A percentile compares a stretch with the other conserved stretches of the same genome.
Evolutionary conservation across 2,329 filamentous ascomycete species (phyloP).

Genomic region (Ascochyta rabiei): DNA sequence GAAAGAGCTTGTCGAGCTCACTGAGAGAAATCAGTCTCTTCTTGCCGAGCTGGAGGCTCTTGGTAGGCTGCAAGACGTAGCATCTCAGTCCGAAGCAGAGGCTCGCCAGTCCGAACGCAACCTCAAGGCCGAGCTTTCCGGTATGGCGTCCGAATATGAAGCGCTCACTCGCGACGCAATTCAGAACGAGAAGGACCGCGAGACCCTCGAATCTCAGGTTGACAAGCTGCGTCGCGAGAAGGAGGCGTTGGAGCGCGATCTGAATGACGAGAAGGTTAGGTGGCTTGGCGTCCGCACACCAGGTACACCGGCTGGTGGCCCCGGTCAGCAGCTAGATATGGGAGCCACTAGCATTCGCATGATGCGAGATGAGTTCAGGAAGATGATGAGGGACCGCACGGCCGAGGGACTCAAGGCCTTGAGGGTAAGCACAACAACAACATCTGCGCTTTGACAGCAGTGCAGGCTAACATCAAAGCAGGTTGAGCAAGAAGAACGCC

Average conservation of each 20-base stretch:
- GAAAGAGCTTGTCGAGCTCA: constrained; percentile 64
- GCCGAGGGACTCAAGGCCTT: constrained; percentile 68
- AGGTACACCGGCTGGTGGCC: constrained; percentile 42
- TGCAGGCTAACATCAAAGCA: constrained; percentile 41
- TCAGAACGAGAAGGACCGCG: constrained; percentile 73
- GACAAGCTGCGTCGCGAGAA: constrained; percentile 68
- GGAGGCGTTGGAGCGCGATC: constrained; percentile 66
- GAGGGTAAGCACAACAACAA: constrained; percentile 59
- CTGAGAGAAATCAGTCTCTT: constrained; percentile 52
- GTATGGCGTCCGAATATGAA: constrained; percentile 73
- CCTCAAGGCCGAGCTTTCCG: constrained; percentile 69
- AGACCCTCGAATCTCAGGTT: constrained; percentile 66
- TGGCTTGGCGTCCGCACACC: constrained; percentile 68
- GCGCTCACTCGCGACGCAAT: constrained; percentile 72
- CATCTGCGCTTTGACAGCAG: background rate
- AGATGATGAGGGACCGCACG: constrained; percentile 78
- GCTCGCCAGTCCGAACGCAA: constrained; percentile 49
- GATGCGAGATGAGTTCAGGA: constrained; percentile 76
- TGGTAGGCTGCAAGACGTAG: constrained; percentile 46
- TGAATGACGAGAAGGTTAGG: constrained; percentile 71
- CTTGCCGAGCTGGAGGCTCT: constrained; percentile 52
- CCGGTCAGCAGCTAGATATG: constrained; percentile 32
- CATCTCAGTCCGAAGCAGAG: constrained; percentile 44
- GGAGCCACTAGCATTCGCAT: constrained; percentile 72
- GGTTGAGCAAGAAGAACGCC: constrained; percentile 74